These are phyloP conservation scores for Inga laurina DNA, from an alignment of 306 rosid species.

Conservation along the genomic window DNA sequence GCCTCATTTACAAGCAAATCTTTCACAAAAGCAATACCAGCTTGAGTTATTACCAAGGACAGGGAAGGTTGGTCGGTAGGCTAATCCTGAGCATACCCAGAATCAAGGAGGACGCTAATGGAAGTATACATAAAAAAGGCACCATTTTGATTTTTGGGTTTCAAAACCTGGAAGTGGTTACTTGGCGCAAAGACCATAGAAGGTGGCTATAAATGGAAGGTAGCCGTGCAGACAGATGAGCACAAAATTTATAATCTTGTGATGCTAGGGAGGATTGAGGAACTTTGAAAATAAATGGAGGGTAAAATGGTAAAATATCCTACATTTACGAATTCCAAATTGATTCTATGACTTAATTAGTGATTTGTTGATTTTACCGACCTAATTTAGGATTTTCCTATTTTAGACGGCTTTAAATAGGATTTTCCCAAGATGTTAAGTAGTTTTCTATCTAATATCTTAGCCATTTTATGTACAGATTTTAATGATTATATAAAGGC, in stretches of 20 bases:
- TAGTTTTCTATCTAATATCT: too few relatives aligned
- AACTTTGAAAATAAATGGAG: too few relatives aligned
- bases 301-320: too few relatives aligned
- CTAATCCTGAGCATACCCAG: conserved; percentile 44
- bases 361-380: too few relatives aligned
- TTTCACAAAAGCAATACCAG: conserved; percentile 76
- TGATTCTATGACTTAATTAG: too few relatives aligned
- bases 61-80: conserved; percentile 54
- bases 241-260: neutral
- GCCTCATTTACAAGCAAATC: conserved; percentile 62
- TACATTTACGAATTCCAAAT: too few relatives aligned
- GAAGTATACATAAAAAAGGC: conserved; percentile 44
- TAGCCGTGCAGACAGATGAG: neutral
- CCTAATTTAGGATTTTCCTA: too few relatives aligned
- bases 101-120: conserved; percentile 39
- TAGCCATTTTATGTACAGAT: too few relatives aligned
- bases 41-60: conserved; percentile 62
- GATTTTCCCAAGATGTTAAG: too few relatives aligned
- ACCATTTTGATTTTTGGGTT: neutral
- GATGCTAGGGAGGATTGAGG: neutral
- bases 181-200: neutral
- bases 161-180: conserved; percentile 27
- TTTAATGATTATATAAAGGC: too few relatives aligned
- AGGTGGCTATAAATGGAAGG: neutral
- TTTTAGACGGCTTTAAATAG: too few relatives aligned